A percentile compares a stretch with the other conserved stretches of the same genome.
Evolutionary conservation across 2,329 filamentous ascomycete species (phyloP).

Genomic region (Emmonsia crescens): DNA sequence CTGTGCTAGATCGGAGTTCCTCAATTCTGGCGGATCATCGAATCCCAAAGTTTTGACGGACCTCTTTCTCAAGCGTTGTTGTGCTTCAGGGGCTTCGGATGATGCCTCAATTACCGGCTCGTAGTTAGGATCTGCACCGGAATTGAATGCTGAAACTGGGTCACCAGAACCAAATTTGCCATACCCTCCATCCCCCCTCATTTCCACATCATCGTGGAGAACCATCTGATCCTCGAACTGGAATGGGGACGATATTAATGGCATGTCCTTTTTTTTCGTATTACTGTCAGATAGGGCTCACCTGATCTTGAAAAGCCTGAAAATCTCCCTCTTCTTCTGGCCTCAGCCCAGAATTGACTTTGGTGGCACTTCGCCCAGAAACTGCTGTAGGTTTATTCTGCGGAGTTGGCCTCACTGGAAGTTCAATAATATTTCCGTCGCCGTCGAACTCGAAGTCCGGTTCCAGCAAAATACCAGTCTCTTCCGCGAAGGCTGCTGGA

Average conservation of each 20-base stretch:
- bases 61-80: slow-evolving; percentile 21
- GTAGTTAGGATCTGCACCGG: slow-evolving; percentile 13
- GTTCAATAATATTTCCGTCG: slow-evolving; percentile 48
- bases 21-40: slow-evolving; percentile 43
- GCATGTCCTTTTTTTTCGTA: background rate
- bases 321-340: slow-evolving; percentile 34
- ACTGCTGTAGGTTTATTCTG: slow-evolving; percentile 11
- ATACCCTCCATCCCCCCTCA: slow-evolving; percentile 1
- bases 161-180: slow-evolving; percentile 18
- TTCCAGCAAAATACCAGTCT: slow-evolving; percentile 36
- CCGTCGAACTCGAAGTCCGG: slow-evolving; percentile 54
- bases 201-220: slow-evolving; percentile 22
- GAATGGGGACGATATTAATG: slow-evolving; percentile 3
- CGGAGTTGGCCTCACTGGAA: slow-evolving; percentile 17
- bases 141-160: slow-evolving; percentile 14
- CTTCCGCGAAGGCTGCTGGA: slow-evolving; percentile 26
- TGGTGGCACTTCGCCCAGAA: slow-evolving; percentile 23
- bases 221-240: slow-evolving; percentile 19
- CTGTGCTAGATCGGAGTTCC: slow-evolving; percentile 44
- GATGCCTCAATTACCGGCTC: slow-evolving; percentile 7
- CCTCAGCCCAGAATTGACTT: slow-evolving; percentile 30
- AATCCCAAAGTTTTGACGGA: slow-evolving; percentile 32
- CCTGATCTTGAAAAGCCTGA: slow-evolving; percentile 21
- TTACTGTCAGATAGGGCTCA: slow-evolving; percentile 20
- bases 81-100: slow-evolving; percentile 15